Evolutionary conservation across 108 stramenopile genomes (phyloP).

Genomic region (Nitzschia sp.): DNA sequence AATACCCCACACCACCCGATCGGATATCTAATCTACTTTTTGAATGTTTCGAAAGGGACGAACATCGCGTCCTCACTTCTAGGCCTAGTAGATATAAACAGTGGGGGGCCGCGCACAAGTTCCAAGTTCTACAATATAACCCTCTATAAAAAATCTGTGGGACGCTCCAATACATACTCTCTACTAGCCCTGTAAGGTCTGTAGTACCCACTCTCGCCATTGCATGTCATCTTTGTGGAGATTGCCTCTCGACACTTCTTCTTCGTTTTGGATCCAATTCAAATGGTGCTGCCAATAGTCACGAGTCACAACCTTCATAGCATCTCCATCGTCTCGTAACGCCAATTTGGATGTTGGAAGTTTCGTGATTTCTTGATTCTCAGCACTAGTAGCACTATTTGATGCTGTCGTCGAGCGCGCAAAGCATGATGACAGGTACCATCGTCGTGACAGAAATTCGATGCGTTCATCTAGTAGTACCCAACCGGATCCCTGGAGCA

Average conservation of each 20-base stretch:
- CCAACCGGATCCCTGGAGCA: slow-evolving; percentile 53
- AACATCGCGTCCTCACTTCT: too few relatives aligned
- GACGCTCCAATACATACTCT: too few relatives aligned
- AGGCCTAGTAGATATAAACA: too few relatives aligned
- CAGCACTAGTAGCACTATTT: not conserved
- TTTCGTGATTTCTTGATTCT: not conserved
- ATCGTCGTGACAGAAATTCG: slow-evolving; percentile 44
- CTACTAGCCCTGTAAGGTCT: too few relatives aligned
- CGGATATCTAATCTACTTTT: too few relatives aligned
- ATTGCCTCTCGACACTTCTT: slow-evolving; percentile 9
- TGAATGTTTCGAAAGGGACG: too few relatives aligned
- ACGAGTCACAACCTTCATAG: slow-evolving; percentile 27
- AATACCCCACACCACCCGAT: too few relatives aligned
- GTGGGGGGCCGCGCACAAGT: too few relatives aligned
- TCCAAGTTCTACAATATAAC: too few relatives aligned
- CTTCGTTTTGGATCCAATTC: slow-evolving; percentile 53
- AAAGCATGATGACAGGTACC: slow-evolving; percentile 67
- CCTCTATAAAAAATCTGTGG: too few relatives aligned
- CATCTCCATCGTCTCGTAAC: slow-evolving; percentile 7
- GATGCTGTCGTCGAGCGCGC: too few relatives aligned
- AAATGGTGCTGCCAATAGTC: slow-evolving; percentile 61
- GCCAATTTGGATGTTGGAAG: slow-evolving; percentile 18
- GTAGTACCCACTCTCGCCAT: slow-evolving; percentile 34
- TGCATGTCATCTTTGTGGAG: slow-evolving; percentile 29
- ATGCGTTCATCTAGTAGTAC: slow-evolving; percentile 61